phyloP scores from a whole-genome alignment of 257 asterid genomes.

The Prunella vulgaris region DNA sequence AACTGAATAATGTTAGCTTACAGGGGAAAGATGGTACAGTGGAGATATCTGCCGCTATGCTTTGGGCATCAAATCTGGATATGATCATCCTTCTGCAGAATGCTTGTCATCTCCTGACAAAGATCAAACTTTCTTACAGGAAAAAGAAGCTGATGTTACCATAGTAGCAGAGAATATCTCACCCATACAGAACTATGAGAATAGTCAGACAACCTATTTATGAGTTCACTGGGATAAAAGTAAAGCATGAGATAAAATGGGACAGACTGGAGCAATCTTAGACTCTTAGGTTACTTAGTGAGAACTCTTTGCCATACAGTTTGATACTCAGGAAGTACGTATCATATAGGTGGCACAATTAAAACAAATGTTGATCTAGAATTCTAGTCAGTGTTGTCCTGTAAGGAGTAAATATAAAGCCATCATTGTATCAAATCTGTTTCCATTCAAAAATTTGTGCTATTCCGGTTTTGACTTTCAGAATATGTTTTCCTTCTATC shows the following conservation, averaged over 20 bases:
- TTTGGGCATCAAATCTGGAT: conserved; percentile 52
- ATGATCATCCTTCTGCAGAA: conserved; percentile 74
- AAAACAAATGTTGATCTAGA: conserved; percentile 1
- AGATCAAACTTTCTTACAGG: conserved; percentile 16
- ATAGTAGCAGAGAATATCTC: conserved; percentile 24
- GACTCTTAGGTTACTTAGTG: background rate
- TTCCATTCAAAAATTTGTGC: background rate
- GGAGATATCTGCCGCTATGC: conserved; percentile 82
- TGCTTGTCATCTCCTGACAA: conserved; percentile 54
- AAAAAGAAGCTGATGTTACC: conserved; percentile 18
- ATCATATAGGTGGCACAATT: background rate
- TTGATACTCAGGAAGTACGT: conserved; percentile 1
- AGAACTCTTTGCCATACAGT: background rate
- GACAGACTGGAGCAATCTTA: background rate
- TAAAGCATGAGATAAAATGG: conserved; percentile 4
- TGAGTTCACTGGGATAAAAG: background rate
- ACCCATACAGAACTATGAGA: conserved; percentile 66
- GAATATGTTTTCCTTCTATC: background rate
- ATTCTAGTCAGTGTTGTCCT: conserved; percentile 6
- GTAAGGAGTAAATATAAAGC: background rate
- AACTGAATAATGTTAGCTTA: conserved; percentile 59
- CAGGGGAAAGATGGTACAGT: conserved; percentile 51
- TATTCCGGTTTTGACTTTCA: background rate
- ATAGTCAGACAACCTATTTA: conserved; percentile 19
- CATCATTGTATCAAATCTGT: background rate